Conservation (phyloP, 2,329 filamentous ascomycete species). For the Periconia macrospinosa region DNA sequence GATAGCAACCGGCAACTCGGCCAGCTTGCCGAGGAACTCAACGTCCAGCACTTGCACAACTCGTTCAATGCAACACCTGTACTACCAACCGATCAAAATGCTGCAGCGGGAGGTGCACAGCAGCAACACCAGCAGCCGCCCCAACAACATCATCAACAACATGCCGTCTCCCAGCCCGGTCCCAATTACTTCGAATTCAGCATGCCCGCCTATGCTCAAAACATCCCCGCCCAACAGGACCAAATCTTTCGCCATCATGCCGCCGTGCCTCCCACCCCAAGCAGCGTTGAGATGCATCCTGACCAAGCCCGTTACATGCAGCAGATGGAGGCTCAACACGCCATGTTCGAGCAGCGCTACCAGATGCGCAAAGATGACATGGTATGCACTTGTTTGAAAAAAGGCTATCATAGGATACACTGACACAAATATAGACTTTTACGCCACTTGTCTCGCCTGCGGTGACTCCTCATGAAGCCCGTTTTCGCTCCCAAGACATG, state of each 20-base stretch:
- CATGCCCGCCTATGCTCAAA: slow-evolving; percentile 38
- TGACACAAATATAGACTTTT: slow-evolving; percentile 65
- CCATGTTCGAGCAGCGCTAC: slow-evolving; percentile 67
- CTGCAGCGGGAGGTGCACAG: slow-evolving; percentile 9
- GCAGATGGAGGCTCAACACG: slow-evolving; percentile 57
- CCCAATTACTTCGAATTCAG: slow-evolving; percentile 40
- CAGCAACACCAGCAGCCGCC: slow-evolving; percentile 12
- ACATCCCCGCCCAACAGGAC: slow-evolving; percentile 38
- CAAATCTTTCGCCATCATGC: slow-evolving; percentile 54
- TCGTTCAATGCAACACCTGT: slow-evolving; percentile 28
- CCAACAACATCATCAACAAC: slow-evolving; percentile 5
- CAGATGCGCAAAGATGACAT: slow-evolving; percentile 70
- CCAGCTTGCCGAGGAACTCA: slow-evolving; percentile 35
- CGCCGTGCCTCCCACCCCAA: slow-evolving; percentile 76
- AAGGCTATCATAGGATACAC: slow-evolving; percentile 3
- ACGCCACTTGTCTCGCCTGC: slow-evolving; percentile 83
- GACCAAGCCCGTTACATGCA: slow-evolving; percentile 60
- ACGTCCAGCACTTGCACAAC: slow-evolving; percentile 37
- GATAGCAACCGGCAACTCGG: slow-evolving; percentile 28
- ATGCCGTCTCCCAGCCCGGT: slow-evolving; percentile 23
- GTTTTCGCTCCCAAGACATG: slow-evolving; percentile 62
- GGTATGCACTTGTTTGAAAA: slow-evolving; percentile 48
- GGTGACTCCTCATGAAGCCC: slow-evolving; percentile 75
- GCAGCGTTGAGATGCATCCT: slow-evolving; percentile 75
- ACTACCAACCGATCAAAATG: slow-evolving; percentile 28